phyloP scores from a whole-genome alignment of 2,329 filamentous ascomycete species.

The Didymella pomorum region DNA sequence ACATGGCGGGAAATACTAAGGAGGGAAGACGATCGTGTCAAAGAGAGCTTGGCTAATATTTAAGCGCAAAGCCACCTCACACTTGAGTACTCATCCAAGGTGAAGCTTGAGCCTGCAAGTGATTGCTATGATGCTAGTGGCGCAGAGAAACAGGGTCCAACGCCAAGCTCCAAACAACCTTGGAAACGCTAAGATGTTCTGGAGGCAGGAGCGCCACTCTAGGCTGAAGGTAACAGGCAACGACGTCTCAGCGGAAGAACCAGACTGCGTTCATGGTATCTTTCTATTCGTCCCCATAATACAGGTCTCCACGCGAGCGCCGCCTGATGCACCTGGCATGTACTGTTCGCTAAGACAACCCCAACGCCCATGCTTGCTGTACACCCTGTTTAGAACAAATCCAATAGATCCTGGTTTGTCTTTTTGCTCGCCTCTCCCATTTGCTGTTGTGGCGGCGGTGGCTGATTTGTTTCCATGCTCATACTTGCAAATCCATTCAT shows the following conservation, averaged over 20 bases:
- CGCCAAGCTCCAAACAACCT: conserved; percentile 18
- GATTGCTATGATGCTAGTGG: conserved; percentile 23
- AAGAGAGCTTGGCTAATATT: conserved; percentile 26
- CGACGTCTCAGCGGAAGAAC: background rate
- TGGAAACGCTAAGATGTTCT: conserved; percentile 6
- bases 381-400: conserved; percentile 57
- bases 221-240: conserved; percentile 11
- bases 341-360: conserved; percentile 8
- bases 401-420: conserved; percentile 64
- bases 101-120: conserved; percentile 9
- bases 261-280: background rate
- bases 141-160: conserved; percentile 15
- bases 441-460: conserved; percentile 70
- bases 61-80: conserved; percentile 20
- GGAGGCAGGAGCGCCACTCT: conserved; percentile 7
- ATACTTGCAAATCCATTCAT: conserved; percentile 85
- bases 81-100: conserved; percentile 15
- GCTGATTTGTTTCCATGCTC: conserved; percentile 72
- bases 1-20: conserved; percentile 44
- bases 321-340: conserved; percentile 2
- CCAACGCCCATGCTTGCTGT: background rate
- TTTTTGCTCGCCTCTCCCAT: conserved; percentile 63
- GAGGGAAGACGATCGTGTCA: conserved; percentile 28
- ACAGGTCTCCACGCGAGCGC: background rate
- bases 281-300: conserved; percentile 4